phyloP scores from a whole-genome alignment of 129 eudicot genomes.

The Lonicera japonica region DNA sequence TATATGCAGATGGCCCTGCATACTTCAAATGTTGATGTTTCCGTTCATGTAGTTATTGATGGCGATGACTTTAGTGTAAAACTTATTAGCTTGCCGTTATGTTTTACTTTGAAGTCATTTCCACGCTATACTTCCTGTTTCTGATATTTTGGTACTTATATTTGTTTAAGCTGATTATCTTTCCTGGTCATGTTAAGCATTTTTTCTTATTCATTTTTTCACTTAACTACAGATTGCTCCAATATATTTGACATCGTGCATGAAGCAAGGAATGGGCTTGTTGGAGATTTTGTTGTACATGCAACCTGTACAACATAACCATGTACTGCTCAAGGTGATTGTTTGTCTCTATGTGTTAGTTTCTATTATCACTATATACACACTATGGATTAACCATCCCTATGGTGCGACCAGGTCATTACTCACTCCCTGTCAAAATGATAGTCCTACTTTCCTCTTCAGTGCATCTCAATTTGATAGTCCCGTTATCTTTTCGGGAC shows the following conservation, averaged over 20 bases:
- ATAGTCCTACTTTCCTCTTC: too few relatives aligned
- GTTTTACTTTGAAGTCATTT: too few relatives aligned
- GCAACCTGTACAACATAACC: slow-evolving; percentile 78
- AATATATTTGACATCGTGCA: slow-evolving; percentile 76
- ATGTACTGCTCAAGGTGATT: slow-evolving; percentile 63
- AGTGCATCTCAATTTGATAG: too few relatives aligned
- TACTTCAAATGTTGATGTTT: too few relatives aligned
- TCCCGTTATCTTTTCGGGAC: too few relatives aligned
- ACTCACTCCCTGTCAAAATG: too few relatives aligned
- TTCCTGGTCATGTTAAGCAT: not conserved
- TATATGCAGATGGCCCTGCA: too few relatives aligned
- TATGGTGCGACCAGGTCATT: not conserved
- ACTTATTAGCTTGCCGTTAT: too few relatives aligned
- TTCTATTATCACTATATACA: not conserved
- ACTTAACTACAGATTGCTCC: slow-evolving; percentile 72
- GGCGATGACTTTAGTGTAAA: too few relatives aligned
- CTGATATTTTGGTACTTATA: too few relatives aligned
- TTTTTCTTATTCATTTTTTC: not conserved
- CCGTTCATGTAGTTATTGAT: too few relatives aligned
- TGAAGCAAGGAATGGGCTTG: slow-evolving; percentile 79
- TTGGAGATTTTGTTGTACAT: slow-evolving; percentile 79
- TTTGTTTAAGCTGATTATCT: not conserved
- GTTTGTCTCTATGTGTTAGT: not conserved
- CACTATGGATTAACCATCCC: not conserved
- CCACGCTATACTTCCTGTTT: too few relatives aligned